Evolutionary conservation across 1,284 basidiomycete species (phyloP), one percentile per base, ranked within the genome.

Genomic region (Neonothopanus nambi): DNA sequence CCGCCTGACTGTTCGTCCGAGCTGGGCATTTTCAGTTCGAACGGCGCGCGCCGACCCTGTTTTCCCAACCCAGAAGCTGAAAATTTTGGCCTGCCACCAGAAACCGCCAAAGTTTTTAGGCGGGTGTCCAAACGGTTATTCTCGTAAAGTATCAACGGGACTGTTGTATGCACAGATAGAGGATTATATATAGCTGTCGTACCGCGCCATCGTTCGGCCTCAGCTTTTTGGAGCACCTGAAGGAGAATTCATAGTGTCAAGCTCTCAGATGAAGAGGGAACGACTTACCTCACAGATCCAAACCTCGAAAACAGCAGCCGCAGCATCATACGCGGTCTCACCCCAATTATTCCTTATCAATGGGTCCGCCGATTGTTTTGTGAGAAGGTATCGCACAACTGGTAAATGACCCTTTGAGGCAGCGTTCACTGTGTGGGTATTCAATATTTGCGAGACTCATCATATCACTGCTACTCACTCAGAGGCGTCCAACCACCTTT

Each of bases 341-440:
- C 92, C 91, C 83, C 89, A 95, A 58, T 91, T 89, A 61, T 96
- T 96, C 48, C 94, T 80, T 18, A 91, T 71, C 2, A 95, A 74
- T 0, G 94, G 91, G 63, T 94, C 81, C 9, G 91, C 92, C 4
- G 75, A 74, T 59, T 91, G 89, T 65, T 93, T 95, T n/a, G 79
- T 81, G 21, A 94, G 71, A 9, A 96, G 75, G 66, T 93, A 94
- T 23, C 84, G 70, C 7, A 95, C 91, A 28, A 95, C 77, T 1
- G 93, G 91, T 8, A 95, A 74, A 64, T 95, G 92, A 0, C 94
- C 93, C 64, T 95, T 95, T 1, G 92, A 93, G 1, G 92, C 82
- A 1, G 94, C 93, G 67, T 95, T 95, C 93, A 95, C 92, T 90
- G 47, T 40, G 12, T 2, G 45, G 9, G 17, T 21, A 36, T 2